Evolutionary conservation across 2,329 filamentous ascomycete genomes (phyloP), one percentile per base, ranked within the genome.

Genomic region (Xenoacremonium recifei): DNA sequence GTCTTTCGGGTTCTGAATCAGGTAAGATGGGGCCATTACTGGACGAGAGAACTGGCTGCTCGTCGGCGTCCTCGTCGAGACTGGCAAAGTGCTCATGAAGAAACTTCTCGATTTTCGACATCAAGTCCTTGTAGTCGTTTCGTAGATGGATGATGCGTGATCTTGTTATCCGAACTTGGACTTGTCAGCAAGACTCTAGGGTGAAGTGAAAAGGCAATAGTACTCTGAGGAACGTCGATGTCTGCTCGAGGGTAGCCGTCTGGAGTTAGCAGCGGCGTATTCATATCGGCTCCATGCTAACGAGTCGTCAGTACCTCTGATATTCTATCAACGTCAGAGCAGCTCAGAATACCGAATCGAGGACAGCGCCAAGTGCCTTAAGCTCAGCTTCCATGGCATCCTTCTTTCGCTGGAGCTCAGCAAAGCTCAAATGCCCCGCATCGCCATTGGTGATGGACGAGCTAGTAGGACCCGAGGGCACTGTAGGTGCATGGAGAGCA

Each of bases 181-280:
- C 15, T 4, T 30, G 35, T 59, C 37, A 64, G 51, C 39, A 6
- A 17, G 27, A 15, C 25, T 20, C 29, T 21, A 32, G 20, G 25
- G 9, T 38, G 38, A 21, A 13, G 23, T 41, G 9, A 9, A 13
- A 27, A 13, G 23, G 9, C 13, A 13, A 37, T 21, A 23, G 52
- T 81, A 93, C 89, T 93, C 69, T 96, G 92, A 19, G 93, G 86
- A 49, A 99, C 87, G 64, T 99, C 93, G 50, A 99, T 84, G 66
- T 99, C 93, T 57, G 88, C 85, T 61, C 93, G 81, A 21, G 93
- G 93, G 63, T 89, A 99, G 35, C 93, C 93, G 67, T 97, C 93
- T 47, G 83, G 80, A 12, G 92, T 96, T 18, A 89, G 81, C 29
- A 99, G 79, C 44, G 82, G 76, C 6, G 93, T 96, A 57, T 85